Base-by-base conservation (phyloP, 495 filamentous ascomycete genomes). In the Penicillium chermesinum region DNA sequence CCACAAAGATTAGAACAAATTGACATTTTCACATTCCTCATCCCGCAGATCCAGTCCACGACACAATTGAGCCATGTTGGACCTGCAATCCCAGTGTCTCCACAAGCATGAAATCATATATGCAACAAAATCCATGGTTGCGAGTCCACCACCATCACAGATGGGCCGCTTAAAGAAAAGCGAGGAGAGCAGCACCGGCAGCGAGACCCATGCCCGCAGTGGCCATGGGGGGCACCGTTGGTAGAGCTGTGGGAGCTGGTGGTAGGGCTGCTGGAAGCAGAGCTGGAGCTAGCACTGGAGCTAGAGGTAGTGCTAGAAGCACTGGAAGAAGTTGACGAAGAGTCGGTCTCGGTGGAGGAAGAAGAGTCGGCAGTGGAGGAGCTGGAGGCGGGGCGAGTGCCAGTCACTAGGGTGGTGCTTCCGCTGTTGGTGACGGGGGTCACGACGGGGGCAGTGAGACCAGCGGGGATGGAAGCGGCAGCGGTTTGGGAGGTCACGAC, bases 391-490 rank as follows among this genome's bases (percentile, higher is more conserved):
- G 48, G 46, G 20, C 12, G n/a, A 8, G 16, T 22, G 14, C 17
- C 17, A 40, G 42, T 50, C 14, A 14, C 34, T 22, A 35, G 13
- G 21, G 58, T 44, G 25, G 60, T 59, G 19, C 45, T 59, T 34
- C 39, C 38, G 22, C 51, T 39, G 14, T 38, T 45, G 21, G 52
- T 63, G 8, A 59, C 49, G 17, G 56, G 42, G 30, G 49, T 55
- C 35, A 62, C 55, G 16, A 59, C 58, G 13, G 55, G 52, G 0
- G 60, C 55, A 19, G 54, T 50, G 38, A 78, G 49, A 41, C 75
- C 75, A 43, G 75, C 77, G 8, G 77, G 76, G 53, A 78, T 70
- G 15, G 71, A 69, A 20, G 70, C 72, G 46, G 67, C 68, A 19
- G 61, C 38, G 19, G 70, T 50, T 55, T 73, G 71, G 15, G 61